These are phyloP conservation scores for Ophiostoma perfectum DNA, from an alignment of 2,329 filamentous ascomycete genomes.

Conservation along the genomic window DNA sequence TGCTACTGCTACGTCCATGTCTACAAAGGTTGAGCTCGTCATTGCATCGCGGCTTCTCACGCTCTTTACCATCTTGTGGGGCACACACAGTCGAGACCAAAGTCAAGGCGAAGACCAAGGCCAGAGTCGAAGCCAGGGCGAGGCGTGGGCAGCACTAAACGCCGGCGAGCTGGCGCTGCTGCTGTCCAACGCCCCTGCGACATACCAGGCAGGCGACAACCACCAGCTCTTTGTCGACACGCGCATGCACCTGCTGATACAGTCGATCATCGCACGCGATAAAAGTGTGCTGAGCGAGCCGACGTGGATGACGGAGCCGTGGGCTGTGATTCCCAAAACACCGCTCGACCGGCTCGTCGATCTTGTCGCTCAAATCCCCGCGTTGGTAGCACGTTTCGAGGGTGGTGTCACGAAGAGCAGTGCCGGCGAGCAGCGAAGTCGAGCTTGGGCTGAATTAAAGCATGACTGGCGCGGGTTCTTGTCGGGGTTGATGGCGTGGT, in stretches of 20 bases:
- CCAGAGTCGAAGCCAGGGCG: not conserved
- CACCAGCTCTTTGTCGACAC: not conserved
- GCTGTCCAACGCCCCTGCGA: not conserved
- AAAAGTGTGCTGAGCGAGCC: not conserved
- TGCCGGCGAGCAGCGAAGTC: no score
- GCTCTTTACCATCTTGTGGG: not conserved
- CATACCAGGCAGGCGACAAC: not conserved
- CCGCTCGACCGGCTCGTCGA: not conserved
- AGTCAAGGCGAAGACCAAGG: no score
- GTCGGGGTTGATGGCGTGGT: not conserved
- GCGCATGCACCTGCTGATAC: not conserved
- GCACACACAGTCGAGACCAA: not conserved
- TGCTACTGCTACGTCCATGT: not conserved
- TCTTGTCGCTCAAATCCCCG: not conserved
- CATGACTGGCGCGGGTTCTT: no score
- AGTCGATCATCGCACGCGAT: not conserved
- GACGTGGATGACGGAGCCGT: not conserved
- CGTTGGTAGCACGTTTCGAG: not conserved
- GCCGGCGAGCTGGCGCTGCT: not conserved
- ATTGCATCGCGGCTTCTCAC: conserved; percentile 1
- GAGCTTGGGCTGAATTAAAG: no score
- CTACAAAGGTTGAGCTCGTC: not conserved
- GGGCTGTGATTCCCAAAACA: not conserved
- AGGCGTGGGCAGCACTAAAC: not conserved
- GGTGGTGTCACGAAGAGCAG: no score